phyloP scores from a whole-genome alignment of 345 rosid genomes.

The Ceriops decandra region DNA sequence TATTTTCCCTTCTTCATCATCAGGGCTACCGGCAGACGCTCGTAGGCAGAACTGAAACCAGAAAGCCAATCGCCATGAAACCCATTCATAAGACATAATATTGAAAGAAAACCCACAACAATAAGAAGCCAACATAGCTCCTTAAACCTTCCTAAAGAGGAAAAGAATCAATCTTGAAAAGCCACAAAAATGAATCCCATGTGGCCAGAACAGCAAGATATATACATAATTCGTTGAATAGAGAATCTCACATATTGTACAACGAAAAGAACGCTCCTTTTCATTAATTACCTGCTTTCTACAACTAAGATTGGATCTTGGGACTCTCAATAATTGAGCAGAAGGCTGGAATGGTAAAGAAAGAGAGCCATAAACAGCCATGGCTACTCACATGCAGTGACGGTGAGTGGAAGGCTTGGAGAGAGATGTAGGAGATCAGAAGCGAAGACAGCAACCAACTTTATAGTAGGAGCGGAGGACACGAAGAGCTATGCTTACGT shows the following conservation, averaged over 20 bases:
- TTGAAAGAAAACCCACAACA: not conserved
- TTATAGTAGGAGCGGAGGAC: constrained; percentile 14
- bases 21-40: constrained; percentile 34
- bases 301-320: constrained; percentile 17
- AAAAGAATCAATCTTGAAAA: not conserved
- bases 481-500: too few relatives aligned
- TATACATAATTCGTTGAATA: not conserved
- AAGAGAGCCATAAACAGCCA: constrained; percentile 37
- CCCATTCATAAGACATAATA: not conserved
- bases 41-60: constrained; percentile 38
- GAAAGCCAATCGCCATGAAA: constrained; percentile 6
- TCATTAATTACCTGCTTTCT: constrained; percentile 28
- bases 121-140: not conserved
- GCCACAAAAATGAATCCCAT: not conserved
- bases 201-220: not conserved
- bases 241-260: not conserved
- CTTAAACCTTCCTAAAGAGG: not conserved
- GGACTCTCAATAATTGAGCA: constrained; percentile 20
- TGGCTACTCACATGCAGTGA: constrained; percentile 9
- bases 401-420: not conserved
- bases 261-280: not conserved
- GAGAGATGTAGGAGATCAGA: not conserved
- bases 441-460: constrained; percentile 9
- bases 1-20: constrained; percentile 35
- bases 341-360: constrained; percentile 18